phyloP scores from a whole-genome alignment of 2,329 filamentous ascomycete species.

The Exophiala sideris region DNA sequence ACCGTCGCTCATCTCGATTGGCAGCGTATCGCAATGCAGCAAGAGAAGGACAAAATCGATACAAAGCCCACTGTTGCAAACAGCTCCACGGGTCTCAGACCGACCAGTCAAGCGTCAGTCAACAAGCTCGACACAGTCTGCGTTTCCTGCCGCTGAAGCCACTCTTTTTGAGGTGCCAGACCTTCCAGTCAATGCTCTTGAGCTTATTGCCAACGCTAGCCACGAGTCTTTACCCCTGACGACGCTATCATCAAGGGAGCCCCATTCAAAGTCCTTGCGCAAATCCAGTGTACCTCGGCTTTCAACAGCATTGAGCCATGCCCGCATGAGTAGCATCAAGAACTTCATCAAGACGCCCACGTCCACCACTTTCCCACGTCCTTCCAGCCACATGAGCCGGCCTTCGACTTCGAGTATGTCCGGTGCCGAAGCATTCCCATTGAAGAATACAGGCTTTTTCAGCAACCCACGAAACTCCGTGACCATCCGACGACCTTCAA shows the following conservation, averaged over 20 bases:
- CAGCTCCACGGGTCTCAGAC: constrained; percentile 4
- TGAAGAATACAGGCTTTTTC: constrained; percentile 7
- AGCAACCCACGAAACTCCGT: constrained; percentile 5
- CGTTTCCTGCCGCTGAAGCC: constrained; percentile 23
- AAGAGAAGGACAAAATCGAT: constrained; percentile 14
- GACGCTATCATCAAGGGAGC: constrained; percentile 3
- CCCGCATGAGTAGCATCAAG: constrained; percentile 27
- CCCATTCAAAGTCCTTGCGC: constrained; percentile 5
- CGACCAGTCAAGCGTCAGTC: constrained; percentile 17
- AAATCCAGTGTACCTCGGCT: constrained; percentile 24
- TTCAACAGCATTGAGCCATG: constrained; percentile 20
- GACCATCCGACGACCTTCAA: constrained; percentile 9
- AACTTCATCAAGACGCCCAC: constrained; percentile 25
- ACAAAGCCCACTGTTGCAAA: constrained; percentile 17
- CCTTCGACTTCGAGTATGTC: constrained; percentile 17
- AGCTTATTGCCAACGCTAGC: constrained; percentile 24
- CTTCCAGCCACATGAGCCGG: constrained; percentile 15
- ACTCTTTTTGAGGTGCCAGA: constrained; percentile 22
- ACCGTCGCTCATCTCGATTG: constrained; percentile 28
- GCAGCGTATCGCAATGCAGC: constrained; percentile 8
- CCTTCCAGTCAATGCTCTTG: constrained; percentile 21
- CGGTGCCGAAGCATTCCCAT: background rate
- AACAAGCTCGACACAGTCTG: constrained; percentile 12
- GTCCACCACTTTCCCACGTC: constrained; percentile 11
- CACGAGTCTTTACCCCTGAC: constrained; percentile 19